Conservation (phyloP, 2,329 filamentous ascomycete species). For the Phialophora macrospora region DNA sequence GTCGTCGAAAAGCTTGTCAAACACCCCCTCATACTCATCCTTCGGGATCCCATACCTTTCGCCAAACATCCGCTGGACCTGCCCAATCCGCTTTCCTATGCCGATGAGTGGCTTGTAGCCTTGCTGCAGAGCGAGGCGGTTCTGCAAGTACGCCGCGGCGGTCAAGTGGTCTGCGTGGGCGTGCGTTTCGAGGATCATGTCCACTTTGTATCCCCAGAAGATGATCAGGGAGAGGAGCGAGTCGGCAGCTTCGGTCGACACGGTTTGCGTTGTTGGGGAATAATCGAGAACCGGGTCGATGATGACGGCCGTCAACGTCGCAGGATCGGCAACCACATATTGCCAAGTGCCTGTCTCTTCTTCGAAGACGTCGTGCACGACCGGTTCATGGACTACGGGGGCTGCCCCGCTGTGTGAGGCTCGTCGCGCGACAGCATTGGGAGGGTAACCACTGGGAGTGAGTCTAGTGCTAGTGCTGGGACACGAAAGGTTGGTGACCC, state of each 20-base stretch:
- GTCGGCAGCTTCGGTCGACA: conserved; percentile 61
- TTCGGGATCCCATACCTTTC: conserved; percentile 55
- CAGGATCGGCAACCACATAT: conserved; percentile 63
- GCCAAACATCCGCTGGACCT: conserved; percentile 61
- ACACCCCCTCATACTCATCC: conserved; percentile 54
- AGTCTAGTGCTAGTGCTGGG: neutral
- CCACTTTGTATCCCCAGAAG: conserved; percentile 55
- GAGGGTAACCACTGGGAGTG: neutral
- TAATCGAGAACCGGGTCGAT: conserved; percentile 68
- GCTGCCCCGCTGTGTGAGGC: conserved; percentile 11
- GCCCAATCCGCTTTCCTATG: conserved; percentile 62
- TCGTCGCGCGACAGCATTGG: neutral
- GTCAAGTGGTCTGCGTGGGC: conserved; percentile 66
- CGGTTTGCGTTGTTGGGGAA: conserved; percentile 50
- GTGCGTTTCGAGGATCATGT: conserved; percentile 66
- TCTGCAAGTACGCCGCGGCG: conserved; percentile 63
- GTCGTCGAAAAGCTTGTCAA: conserved; percentile 62
- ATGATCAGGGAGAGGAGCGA: conserved; percentile 53
- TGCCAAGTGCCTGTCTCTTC: conserved; percentile 62
- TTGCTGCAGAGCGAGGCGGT: conserved; percentile 47
- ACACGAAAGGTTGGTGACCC: neutral
- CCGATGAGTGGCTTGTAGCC: conserved; percentile 48
- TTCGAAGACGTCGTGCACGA: conserved; percentile 46
- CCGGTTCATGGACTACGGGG: neutral
- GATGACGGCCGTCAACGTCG: conserved; percentile 57